A percentile compares a stretch with the other conserved stretches of the same genome.
phyloP scores from a whole-genome alignment of 208 protist genomes.

The Leishmania tropica region DNA sequence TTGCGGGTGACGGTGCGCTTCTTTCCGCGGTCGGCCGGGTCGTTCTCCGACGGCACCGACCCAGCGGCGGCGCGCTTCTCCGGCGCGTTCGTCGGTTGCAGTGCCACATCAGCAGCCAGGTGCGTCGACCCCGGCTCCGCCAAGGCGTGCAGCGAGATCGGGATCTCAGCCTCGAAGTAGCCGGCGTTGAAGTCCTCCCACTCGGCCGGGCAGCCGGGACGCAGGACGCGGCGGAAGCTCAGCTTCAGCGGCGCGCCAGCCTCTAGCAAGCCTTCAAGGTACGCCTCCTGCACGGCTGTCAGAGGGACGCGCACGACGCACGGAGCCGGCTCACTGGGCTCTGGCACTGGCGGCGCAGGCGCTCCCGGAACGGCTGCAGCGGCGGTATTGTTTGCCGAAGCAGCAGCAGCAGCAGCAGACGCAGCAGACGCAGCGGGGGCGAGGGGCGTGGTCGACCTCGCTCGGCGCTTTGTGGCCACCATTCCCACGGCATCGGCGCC shows the following conservation, averaged over 20 bases:
- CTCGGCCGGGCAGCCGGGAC: constrained; percentile 59
- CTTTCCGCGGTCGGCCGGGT: constrained; percentile 33
- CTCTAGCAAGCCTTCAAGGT: constrained; percentile 56
- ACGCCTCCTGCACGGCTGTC: constrained; percentile 42
- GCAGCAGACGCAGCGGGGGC: background rate
- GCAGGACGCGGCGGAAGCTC: constrained; percentile 65
- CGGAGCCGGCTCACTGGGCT: constrained; percentile 48
- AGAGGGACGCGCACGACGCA: constrained; percentile 84
- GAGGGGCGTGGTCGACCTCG: constrained; percentile 22
- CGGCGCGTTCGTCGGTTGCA: constrained; percentile 33
- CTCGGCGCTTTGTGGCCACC: constrained; percentile 25
- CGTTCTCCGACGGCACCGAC: background rate
- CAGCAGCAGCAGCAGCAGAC: background rate
- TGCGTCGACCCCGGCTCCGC: constrained; percentile 66
- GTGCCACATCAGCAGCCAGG: constrained; percentile 36
- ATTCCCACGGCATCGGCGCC: constrained; percentile 1
- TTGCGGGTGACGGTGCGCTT: constrained; percentile 39
- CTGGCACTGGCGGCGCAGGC: constrained; percentile 44
- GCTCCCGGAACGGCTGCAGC: constrained; percentile 21
- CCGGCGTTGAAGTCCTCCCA: constrained; percentile 86
- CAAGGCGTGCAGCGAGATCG: constrained; percentile 50
- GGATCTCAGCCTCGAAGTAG: constrained; percentile 68
- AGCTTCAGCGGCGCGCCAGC: constrained; percentile 54
- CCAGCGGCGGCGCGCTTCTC: background rate
- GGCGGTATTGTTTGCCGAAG: background rate